These are phyloP conservation scores for Trichoderma sp. DNA, from an alignment of 2,329 filamentous ascomycete species.

Conservation along the genomic window DNA sequence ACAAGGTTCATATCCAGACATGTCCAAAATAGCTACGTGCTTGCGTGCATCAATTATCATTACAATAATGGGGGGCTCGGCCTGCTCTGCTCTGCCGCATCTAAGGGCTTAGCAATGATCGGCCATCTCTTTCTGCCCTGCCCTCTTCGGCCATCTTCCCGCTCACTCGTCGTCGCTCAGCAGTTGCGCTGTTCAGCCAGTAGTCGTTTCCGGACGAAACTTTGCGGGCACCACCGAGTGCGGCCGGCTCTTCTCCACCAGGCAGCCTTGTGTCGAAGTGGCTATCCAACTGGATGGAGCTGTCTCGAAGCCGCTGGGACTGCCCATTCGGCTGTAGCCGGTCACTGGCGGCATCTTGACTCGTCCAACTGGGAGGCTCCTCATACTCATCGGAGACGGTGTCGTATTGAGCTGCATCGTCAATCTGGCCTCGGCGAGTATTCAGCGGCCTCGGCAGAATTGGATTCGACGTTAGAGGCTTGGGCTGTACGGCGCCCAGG, in stretches of 20 bases:
- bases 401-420: slow-evolving; percentile 47
- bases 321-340: slow-evolving; percentile 34
- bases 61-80: neutral
- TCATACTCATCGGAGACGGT: slow-evolving; percentile 53
- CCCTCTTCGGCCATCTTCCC: slow-evolving; percentile 77
- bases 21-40: neutral
- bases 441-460: slow-evolving; percentile 31
- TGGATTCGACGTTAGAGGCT: slow-evolving; percentile 60
- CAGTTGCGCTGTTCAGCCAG: slow-evolving; percentile 39
- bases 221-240: slow-evolving; percentile 56
- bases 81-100: neutral
- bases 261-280: slow-evolving; percentile 61
- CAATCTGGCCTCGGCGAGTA: slow-evolving; percentile 12
- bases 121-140: slow-evolving; percentile 41
- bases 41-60: slow-evolving; percentile 11
- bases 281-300: slow-evolving; percentile 55
- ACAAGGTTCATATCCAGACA: neutral
- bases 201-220: slow-evolving; percentile 65
- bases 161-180: slow-evolving; percentile 65
- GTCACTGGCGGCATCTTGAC: slow-evolving; percentile 52
- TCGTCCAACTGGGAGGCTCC: slow-evolving; percentile 46
- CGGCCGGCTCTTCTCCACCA: slow-evolving; percentile 60
- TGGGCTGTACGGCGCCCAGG: slow-evolving; percentile 46
- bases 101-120: neutral
- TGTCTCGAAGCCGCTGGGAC: slow-evolving; percentile 40